phyloP scores from a whole-genome alignment of 1,284 basidiomycete genomes.

The Ustilago vetiveriae region DNA sequence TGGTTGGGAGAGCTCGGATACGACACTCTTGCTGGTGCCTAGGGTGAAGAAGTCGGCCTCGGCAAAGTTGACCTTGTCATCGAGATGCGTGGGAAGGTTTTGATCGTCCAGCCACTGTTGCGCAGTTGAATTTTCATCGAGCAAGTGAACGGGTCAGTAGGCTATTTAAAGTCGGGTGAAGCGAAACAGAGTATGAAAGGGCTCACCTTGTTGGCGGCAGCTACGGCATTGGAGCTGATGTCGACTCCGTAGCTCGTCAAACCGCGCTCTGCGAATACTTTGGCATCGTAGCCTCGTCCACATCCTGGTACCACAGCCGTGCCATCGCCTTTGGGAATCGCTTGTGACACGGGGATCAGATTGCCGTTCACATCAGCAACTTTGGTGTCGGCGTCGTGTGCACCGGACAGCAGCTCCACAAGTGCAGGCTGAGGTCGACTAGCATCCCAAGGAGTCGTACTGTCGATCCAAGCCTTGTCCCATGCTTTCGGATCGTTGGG shows the following conservation, averaged over 20 bases:
- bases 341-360: slow-evolving; percentile 14
- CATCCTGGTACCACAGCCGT: slow-evolving; percentile 38
- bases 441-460: slow-evolving; percentile 52
- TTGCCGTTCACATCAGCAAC: slow-evolving; percentile 15
- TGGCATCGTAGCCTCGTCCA: slow-evolving; percentile 50
- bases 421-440: slow-evolving; percentile 46
- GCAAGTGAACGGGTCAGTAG: background rate
- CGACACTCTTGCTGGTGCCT: slow-evolving; percentile 19
- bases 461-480: slow-evolving; percentile 52
- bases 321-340: slow-evolving; percentile 26
- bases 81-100: slow-evolving; percentile 8
- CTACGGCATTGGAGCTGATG: slow-evolving; percentile 45
- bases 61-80: slow-evolving; percentile 25
- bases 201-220: slow-evolving; percentile 43
- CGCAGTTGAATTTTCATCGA: too few species aligned
- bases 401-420: slow-evolving; percentile 31
- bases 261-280: slow-evolving; percentile 43
- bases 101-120: slow-evolving; percentile 44
- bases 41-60: slow-evolving; percentile 50
- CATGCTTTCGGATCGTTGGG: slow-evolving; percentile 51
- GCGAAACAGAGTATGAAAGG: too few species aligned
- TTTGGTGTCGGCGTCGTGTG: slow-evolving; percentile 25
- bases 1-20: slow-evolving; percentile 16
- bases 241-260: slow-evolving; percentile 43
- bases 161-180: too few species aligned